Percentiles rank a stretch among this genome's conserved stretches.
Evolutionary conservation across 1,284 basidiomycete genomes (phyloP).

Genomic region (Amylostereum areolatum): DNA sequence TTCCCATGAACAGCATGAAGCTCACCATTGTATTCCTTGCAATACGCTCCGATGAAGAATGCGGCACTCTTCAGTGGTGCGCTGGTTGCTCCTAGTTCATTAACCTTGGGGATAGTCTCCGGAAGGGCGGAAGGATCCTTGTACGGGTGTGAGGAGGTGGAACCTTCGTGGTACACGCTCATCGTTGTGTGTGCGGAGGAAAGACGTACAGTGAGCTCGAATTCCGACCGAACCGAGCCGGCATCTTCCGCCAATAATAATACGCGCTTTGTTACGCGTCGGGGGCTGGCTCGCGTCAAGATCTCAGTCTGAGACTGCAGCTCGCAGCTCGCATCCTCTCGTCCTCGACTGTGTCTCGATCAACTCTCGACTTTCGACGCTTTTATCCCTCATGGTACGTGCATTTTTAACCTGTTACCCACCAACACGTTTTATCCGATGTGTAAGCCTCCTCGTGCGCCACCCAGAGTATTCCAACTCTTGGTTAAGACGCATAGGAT

Average conservation of each 20-base stretch:
- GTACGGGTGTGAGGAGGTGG: constrained; percentile 41
- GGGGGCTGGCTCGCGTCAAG: too few species aligned
- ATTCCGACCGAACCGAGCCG: too few species aligned
- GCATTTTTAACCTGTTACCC: too few species aligned
- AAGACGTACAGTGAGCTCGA: too few species aligned
- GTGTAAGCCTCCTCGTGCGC: constrained; percentile 26
- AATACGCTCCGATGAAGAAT: constrained; percentile 95
- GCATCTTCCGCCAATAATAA: too few species aligned
- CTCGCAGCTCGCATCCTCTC: too few species aligned
- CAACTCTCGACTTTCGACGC: too few species aligned
- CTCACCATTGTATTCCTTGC: constrained; percentile 95
- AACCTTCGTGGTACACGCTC: constrained; percentile 43
- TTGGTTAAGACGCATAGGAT: constrained; percentile 66
- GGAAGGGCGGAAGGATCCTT: constrained; percentile 73
- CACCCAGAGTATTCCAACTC: constrained; percentile 57
- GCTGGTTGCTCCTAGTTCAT: constrained; percentile 88
- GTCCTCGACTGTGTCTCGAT: too few species aligned
- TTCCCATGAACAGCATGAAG: constrained; percentile 14
- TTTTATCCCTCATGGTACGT: too few species aligned
- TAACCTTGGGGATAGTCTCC: constrained; percentile 72
- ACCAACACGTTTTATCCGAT: background rate
- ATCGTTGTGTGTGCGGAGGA: constrained; percentile 30
- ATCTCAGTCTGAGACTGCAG: too few species aligned
- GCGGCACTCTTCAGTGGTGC: constrained; percentile 95
- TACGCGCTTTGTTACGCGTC: too few species aligned